phyloP scores from a whole-genome alignment of 352 stramenopile genomes.

The Pythium chondricola region DNA sequence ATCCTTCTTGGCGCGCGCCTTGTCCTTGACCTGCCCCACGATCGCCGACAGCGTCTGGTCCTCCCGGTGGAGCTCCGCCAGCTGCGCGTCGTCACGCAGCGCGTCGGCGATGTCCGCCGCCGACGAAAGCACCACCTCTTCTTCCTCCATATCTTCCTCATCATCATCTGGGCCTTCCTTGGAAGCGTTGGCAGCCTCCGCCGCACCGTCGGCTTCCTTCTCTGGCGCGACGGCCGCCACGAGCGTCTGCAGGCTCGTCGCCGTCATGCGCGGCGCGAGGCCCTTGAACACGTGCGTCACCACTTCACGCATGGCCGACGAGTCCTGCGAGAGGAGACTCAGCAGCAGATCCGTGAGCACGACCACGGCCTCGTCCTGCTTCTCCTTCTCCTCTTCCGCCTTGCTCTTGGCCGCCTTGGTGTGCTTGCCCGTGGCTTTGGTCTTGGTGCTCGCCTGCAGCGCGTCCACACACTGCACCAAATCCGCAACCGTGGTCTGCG shows the following conservation, averaged over 20 bases:
- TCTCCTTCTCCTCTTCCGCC: constrained; percentile 11
- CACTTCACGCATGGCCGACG: constrained; percentile 78
- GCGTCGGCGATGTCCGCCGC: constrained; percentile 55
- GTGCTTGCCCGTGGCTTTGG: constrained; percentile 28
- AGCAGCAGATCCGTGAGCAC: constrained; percentile 81
- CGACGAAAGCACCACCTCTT: constrained; percentile 57
- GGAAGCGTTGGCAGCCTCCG: too few species aligned
- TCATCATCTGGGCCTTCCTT: constrained; percentile 21
- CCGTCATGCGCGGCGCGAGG: constrained; percentile 59
- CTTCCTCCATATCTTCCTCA: constrained; percentile 39
- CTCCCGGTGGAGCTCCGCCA: constrained; percentile 65
- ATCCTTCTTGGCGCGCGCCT: constrained; percentile 71
- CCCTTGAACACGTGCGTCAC: constrained; percentile 77
- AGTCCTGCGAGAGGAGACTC: constrained; percentile 78
- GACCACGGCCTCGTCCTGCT: constrained; percentile 44
- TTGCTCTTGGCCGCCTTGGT: constrained; percentile 27
- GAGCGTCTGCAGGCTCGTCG: constrained; percentile 60
- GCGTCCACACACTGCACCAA: constrained; percentile 64
- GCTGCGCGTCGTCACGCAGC: constrained; percentile 52
- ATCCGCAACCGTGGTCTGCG: constrained; percentile 45
- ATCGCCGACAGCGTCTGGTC: constrained; percentile 76
- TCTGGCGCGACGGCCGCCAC: constrained; percentile 54
- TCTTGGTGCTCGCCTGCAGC: constrained; percentile 23
- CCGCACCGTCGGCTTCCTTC: constrained; percentile 25
- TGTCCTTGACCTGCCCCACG: constrained; percentile 68